Evolutionary conservation across 2,329 filamentous ascomycete species (phyloP), one percentile per base, ranked within the genome.

Genomic region (Hymenoscyphus salicellus): DNA sequence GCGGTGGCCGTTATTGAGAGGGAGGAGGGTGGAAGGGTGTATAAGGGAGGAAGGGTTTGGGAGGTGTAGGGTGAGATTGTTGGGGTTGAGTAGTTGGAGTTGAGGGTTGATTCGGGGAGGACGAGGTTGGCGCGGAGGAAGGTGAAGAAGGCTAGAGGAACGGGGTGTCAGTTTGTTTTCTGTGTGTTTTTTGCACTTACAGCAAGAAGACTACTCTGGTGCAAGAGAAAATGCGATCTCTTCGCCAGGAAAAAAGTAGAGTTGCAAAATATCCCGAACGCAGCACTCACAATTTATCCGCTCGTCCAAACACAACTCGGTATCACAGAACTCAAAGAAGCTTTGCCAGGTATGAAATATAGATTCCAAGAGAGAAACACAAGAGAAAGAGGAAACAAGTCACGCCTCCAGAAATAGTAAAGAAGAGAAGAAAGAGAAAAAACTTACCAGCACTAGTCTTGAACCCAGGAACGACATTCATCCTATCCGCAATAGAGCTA

Each of bases 111-210:
- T 61, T 81, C 80, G 60, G 82, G 83, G 64, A 94, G 86, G 71
- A 89, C 88, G 63, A 95, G 84, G 74, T 95, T 95, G 68, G 90
- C 90, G 70, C 90, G 87, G 17, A 95, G 83, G 71, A 92, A 94
- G 63, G 87, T 89, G 78, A 95, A 89, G 80, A 95, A 95, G 30
- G 91, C 91, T 95, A 32, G 26, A 36, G 43, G 17, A 33, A 56
- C 16, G 56, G 14, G 61, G 6, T 61, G 7, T 30, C 20, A 30
- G 41, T 8, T 41, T 43, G 17, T 26, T 23, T 52, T 52, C 46
- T 52, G 32, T 28, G n/a, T 32, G 6, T 36, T 58, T 41, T 8
- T 14, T 33, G 52, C 55, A 28, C 33, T 30, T 56, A 16, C 23
- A 33, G 23, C 23, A 33, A 8, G 20, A 32, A 49, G 43, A n/a